phyloP scores from a whole-genome alignment of 106 monocot species.

The Dioscorea dumetorum region DNA sequence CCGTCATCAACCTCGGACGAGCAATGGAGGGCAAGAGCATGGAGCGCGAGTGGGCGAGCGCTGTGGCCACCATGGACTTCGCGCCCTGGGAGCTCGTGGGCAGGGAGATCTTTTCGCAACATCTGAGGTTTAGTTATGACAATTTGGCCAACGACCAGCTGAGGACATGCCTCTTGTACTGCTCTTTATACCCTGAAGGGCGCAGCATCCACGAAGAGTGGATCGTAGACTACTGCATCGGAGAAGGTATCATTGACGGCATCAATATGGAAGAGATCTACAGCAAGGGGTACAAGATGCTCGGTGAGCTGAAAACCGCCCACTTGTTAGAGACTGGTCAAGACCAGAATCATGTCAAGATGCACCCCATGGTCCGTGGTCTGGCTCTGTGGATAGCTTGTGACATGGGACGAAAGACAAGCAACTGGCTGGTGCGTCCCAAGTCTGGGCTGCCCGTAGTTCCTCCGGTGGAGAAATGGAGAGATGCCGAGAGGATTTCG shows the following conservation, averaged over 20 bases:
- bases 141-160: slow-evolving; percentile 12
- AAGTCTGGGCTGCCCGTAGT: background rate
- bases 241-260: slow-evolving; percentile 30
- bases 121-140: slow-evolving; percentile 40
- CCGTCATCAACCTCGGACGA: slow-evolving; percentile 24
- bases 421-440: background rate
- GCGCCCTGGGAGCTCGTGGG: slow-evolving; percentile 24
- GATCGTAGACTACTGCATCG: slow-evolving; percentile 26
- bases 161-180: too few species aligned
- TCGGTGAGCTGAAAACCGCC: background rate
- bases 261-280: too few species aligned
- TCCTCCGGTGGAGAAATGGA: background rate
- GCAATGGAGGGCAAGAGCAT: slow-evolving; percentile 25
- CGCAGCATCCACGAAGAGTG: slow-evolving; percentile 7
- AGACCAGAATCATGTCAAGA: background rate
- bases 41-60: slow-evolving; percentile 22
- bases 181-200: slow-evolving; percentile 25
- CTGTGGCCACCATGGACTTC: slow-evolving; percentile 2
- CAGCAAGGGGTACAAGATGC: background rate
- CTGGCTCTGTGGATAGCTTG: background rate
- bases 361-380: background rate
- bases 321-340: background rate
- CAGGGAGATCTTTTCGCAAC: slow-evolving; percentile 13
- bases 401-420: background rate
- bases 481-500: background rate